Conservation (phyloP, 306 rosid genomes). For the Cucumis melo region DNA sequence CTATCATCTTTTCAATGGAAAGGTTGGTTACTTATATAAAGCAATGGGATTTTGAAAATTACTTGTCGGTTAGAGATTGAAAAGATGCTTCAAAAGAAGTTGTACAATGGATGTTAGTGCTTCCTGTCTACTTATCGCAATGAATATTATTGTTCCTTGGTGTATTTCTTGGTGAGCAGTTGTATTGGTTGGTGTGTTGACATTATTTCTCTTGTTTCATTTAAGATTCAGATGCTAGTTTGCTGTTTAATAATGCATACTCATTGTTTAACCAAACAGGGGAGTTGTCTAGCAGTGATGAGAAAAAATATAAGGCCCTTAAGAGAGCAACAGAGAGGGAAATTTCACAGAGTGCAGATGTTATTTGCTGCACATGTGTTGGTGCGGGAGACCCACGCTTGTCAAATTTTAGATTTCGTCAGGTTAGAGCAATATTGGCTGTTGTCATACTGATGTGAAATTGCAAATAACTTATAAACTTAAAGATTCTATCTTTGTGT, state of each 20-base stretch:
- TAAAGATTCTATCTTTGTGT: slow-evolving; percentile 4
- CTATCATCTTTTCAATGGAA: too few species aligned
- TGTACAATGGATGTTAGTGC: background rate
- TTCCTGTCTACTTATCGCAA: background rate
- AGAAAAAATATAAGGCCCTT: slow-evolving; percentile 92
- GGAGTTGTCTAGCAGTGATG: slow-evolving; percentile 95
- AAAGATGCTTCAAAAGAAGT: background rate
- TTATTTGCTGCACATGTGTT: slow-evolving; percentile 96
- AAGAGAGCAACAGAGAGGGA: slow-evolving; percentile 99
- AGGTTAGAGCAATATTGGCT: slow-evolving; percentile 39
- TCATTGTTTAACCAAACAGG: slow-evolving; percentile 28
- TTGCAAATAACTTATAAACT: background rate
- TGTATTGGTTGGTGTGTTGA: background rate
- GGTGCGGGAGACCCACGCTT: slow-evolving; percentile 99
- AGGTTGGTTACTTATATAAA: too few species aligned
- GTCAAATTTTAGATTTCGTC: slow-evolving; percentile 95
- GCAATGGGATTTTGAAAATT: background rate
- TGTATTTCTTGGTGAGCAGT: background rate
- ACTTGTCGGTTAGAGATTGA: background rate
- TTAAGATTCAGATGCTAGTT: background rate
- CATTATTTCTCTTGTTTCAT: background rate
- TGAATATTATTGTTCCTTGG: background rate
- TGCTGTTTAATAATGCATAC: background rate
- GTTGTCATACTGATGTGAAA: background rate
- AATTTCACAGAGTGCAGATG: slow-evolving; percentile 99